phyloP scores from a whole-genome alignment of 1,139 yeast genomes.

The Sugiyamaella neomexicana region DNA sequence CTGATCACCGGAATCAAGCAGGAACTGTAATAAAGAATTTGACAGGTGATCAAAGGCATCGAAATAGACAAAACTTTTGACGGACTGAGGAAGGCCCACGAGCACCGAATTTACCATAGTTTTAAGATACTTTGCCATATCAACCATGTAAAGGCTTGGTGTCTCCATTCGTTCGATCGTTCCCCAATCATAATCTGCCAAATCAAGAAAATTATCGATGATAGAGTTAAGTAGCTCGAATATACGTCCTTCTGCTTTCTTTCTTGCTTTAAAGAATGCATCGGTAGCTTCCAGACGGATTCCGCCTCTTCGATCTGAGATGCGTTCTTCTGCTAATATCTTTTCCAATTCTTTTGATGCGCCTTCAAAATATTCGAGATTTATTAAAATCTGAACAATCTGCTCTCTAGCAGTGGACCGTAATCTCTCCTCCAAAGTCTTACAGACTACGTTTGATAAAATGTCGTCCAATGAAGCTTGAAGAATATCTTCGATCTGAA shows the following conservation, averaged over 20 bases:
- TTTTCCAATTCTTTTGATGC: slow-evolving; percentile 52
- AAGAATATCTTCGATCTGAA: slow-evolving; percentile 44
- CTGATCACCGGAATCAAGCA: slow-evolving; percentile 50
- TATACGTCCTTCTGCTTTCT: slow-evolving; percentile 75
- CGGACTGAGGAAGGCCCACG: slow-evolving; percentile 73
- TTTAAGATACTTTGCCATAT: slow-evolving; percentile 83
- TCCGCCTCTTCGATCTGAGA: slow-evolving; percentile 40
- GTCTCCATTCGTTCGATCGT: slow-evolving; percentile 51
- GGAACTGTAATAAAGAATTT: slow-evolving; percentile 58
- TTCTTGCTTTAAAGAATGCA: slow-evolving; percentile 61
- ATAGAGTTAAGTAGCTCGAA: slow-evolving; percentile 69
- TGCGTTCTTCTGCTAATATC: slow-evolving; percentile 38
- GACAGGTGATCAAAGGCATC: slow-evolving; percentile 87
- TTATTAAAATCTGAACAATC: slow-evolving; percentile 83
- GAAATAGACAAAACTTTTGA: slow-evolving; percentile 75
- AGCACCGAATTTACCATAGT: slow-evolving; percentile 87
- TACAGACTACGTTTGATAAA: slow-evolving; percentile 67
- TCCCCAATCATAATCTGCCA: slow-evolving; percentile 84
- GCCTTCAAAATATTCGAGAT: slow-evolving; percentile 76
- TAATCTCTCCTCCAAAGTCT: slow-evolving; percentile 63
- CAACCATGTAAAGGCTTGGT: slow-evolving; percentile 76
- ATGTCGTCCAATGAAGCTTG: slow-evolving; percentile 64
- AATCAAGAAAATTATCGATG: slow-evolving; percentile 75
- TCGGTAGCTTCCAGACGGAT: slow-evolving; percentile 52
- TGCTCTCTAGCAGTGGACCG: slow-evolving; percentile 78